phyloP scores from a whole-genome alignment of 176 grass and related monocot species.

The Lolium multiflorum region DNA sequence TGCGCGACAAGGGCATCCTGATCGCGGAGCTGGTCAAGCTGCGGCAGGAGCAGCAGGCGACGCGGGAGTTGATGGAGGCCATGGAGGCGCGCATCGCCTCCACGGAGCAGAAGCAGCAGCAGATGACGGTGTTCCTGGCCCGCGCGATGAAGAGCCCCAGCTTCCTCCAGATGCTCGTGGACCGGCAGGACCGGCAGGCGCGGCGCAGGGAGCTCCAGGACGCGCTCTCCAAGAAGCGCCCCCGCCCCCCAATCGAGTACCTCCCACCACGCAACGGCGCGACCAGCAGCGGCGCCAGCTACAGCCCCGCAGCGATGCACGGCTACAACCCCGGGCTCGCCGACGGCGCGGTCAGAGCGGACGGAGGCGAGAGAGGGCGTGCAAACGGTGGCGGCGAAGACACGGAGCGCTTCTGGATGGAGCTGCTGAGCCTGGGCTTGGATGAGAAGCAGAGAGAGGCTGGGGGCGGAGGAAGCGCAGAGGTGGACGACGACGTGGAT shows the following conservation, averaged over 20 bases:
- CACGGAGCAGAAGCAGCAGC: constrained; percentile 85
- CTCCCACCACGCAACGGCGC: constrained; percentile 39
- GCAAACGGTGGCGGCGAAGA: constrained; percentile 28
- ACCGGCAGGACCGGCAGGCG: constrained; percentile 50
- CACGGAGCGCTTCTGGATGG: constrained; percentile 85
- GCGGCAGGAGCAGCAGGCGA: constrained; percentile 86
- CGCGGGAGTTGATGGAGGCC: constrained; percentile 63
- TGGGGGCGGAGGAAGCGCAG: constrained; percentile 24
- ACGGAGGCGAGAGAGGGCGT: not conserved
- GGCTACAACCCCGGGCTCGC: not conserved
- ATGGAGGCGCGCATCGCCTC: constrained; percentile 80
- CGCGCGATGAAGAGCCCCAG: constrained; percentile 72
- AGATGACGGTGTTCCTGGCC: constrained; percentile 85
- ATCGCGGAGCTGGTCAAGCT: constrained; percentile 81
- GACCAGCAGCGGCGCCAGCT: not conserved
- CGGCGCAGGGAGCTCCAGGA: constrained; percentile 68
- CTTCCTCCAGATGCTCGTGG: constrained; percentile 62
- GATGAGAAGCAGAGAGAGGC: constrained; percentile 34
- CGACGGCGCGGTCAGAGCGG: not conserved
- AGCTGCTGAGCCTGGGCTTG: constrained; percentile 63
- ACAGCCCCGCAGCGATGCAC: not conserved
- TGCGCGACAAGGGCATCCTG: constrained; percentile 73
- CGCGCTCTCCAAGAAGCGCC: constrained; percentile 77
- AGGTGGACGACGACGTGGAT: constrained; percentile 49
- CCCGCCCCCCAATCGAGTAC: constrained; percentile 64